phyloP scores from a whole-genome alignment of 345 rosid genomes.

The Heritiera littoralis region DNA sequence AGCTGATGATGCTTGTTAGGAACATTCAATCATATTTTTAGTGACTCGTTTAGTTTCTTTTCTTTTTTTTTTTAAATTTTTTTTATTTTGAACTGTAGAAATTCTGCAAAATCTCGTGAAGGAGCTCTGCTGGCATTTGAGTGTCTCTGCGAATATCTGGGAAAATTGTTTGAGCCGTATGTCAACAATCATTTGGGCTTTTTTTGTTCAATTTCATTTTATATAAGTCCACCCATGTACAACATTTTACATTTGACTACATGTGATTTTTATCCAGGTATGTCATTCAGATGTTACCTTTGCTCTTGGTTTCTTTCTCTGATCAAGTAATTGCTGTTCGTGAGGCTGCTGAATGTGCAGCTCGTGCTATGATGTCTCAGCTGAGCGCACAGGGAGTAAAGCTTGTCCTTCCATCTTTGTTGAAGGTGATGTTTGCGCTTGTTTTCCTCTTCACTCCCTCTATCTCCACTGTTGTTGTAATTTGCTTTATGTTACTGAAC shows the following conservation, averaged over 20 bases:
- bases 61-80: not conserved
- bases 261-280: constrained; percentile 54
- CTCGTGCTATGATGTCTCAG: constrained; percentile 99
- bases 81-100: constrained; percentile 45
- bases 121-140: constrained; percentile 94
- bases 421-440: constrained; percentile 54
- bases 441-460: not conserved
- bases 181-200: constrained; percentile 22
- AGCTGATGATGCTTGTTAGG: not conserved
- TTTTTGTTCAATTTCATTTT: not conserved
- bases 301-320: constrained; percentile 91
- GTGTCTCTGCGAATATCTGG: constrained; percentile 92
- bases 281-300: constrained; percentile 89
- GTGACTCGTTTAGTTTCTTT: not conserved
- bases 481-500: not conserved
- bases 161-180: constrained; percentile 96
- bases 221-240: not conserved
- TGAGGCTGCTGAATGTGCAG: constrained; percentile 97
- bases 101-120: constrained; percentile 89
- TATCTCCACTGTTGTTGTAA: not conserved
- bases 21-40: not conserved
- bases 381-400: constrained; percentile 90
- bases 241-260: not conserved
- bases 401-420: constrained; percentile 92
- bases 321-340: constrained; percentile 99